Percentiles rank a stretch among this genome's conserved stretches.
These are phyloP conservation scores for Phialemoniopsis sp. DNA, from an alignment of 2,329 filamentous ascomycete genomes.

Conservation along the genomic window DNA sequence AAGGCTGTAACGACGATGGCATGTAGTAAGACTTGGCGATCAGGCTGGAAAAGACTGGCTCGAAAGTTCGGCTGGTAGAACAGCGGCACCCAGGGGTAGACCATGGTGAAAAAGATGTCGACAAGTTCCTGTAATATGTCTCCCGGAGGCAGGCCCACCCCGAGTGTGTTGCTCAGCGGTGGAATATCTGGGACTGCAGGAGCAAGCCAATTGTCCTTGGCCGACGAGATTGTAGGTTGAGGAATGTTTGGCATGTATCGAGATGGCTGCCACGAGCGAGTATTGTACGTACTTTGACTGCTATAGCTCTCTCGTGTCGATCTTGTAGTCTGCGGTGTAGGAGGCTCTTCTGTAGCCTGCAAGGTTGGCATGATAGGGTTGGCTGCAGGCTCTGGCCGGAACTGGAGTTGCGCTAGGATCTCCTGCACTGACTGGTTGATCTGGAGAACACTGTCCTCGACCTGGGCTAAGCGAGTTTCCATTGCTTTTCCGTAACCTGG, in stretches of 20 bases:
- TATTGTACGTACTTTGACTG: too few relatives aligned
- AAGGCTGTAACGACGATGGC: slow-evolving; percentile 6
- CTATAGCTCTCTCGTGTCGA: too few relatives aligned
- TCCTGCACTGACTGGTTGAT: slow-evolving; percentile 6
- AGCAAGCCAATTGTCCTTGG: too few relatives aligned
- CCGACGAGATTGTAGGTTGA: too few relatives aligned
- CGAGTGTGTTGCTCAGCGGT: not conserved
- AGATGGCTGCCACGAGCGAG: too few relatives aligned
- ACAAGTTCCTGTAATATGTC: slow-evolving; percentile 5
- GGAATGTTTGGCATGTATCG: too few relatives aligned
- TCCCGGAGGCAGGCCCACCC: slow-evolving; percentile 2
- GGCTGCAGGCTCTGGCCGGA: too few relatives aligned
- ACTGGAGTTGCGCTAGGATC: too few relatives aligned
- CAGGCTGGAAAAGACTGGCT: not conserved
- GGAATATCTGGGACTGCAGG: too few relatives aligned
- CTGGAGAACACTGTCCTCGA: slow-evolving; percentile 6
- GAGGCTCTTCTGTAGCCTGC: too few relatives aligned
- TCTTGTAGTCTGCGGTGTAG: too few relatives aligned
- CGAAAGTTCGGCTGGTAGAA: slow-evolving; percentile 5
- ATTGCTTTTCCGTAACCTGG: slow-evolving; percentile 9
- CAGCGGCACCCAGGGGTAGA: slow-evolving; percentile 9
- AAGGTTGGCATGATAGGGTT: too few relatives aligned
- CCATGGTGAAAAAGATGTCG: slow-evolving; percentile 5
- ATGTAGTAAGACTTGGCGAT: slow-evolving; percentile 6
- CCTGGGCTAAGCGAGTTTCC: slow-evolving; percentile 5